Conservation (phyloP, 805 yeast genomes). For the Ogataea pignaliae region DNA sequence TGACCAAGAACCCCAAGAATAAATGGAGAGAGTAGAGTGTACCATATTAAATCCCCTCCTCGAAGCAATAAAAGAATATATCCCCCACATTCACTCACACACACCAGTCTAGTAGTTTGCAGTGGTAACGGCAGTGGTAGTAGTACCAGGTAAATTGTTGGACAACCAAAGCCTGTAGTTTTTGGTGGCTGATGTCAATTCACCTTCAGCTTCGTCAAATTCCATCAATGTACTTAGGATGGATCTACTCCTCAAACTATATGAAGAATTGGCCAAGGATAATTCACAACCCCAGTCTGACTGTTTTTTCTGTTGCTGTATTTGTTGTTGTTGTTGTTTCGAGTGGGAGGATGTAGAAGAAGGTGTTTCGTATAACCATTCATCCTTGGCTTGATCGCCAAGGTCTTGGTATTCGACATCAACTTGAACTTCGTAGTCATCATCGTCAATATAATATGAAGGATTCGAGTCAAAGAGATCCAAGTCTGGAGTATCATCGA, state of each 20-base stretch:
- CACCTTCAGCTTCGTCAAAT: neutral
- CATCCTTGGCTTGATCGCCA: constrained; percentile 1
- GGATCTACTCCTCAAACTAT: constrained; percentile 1
- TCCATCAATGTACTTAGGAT: constrained; percentile 3
- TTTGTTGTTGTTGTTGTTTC: neutral
- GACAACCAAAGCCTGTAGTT: constrained; percentile 15
- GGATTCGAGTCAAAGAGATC: constrained; percentile 7
- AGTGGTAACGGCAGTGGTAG: no score
- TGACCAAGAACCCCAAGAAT: no score
- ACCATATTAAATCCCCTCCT: no score
- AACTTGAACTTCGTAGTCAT: constrained; percentile 11
- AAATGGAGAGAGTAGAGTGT: no score
- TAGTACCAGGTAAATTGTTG: neutral
- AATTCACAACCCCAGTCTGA: constrained; percentile 13
- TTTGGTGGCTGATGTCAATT: constrained; percentile 9
- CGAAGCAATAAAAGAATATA: no score
- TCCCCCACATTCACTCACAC: no score
- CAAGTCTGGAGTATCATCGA: constrained; percentile 13
- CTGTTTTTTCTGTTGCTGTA: neutral
- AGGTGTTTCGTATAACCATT: constrained; percentile 16
- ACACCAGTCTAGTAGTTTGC: no score
- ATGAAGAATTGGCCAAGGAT: constrained; percentile 7
- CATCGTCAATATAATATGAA: constrained; percentile 10
- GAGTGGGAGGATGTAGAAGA: neutral
- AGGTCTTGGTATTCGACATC: constrained; percentile 6